Evolutionary conservation across 1,139 yeast species (phyloP).

Genomic region (Wickerhamomyces sp.): DNA sequence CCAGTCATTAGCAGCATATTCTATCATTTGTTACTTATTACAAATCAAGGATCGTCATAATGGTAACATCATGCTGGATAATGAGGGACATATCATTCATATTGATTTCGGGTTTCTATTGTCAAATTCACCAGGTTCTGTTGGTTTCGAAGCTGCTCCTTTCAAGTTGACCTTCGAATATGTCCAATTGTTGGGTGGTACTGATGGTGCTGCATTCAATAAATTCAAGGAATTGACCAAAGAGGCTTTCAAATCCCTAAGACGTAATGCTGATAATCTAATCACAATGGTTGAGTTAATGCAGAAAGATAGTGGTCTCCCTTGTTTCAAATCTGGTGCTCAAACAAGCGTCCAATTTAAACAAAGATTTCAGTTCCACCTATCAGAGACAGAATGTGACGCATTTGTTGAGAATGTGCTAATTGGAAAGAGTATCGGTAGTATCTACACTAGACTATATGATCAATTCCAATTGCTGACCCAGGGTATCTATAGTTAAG

Average conservation of each 20-base stretch:
- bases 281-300: slow-evolving; percentile 83
- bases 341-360: slow-evolving; percentile 72
- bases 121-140: slow-evolving; percentile 93
- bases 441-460: slow-evolving; percentile 83
- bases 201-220: slow-evolving; percentile 52
- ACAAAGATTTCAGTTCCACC: slow-evolving; percentile 75
- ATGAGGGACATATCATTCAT: slow-evolving; percentile 92
- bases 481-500: slow-evolving; percentile 80
- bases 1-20: slow-evolving; percentile 80
- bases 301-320: slow-evolving; percentile 86
- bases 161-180: slow-evolving; percentile 88
- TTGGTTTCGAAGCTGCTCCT: slow-evolving; percentile 96
- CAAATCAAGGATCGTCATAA: slow-evolving; percentile 96
- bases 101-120: slow-evolving; percentile 93
- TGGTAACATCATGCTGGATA: slow-evolving; percentile 91
- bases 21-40: slow-evolving; percentile 78
- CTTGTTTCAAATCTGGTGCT: slow-evolving; percentile 87
- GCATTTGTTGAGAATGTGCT: slow-evolving; percentile 68
- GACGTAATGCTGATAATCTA: slow-evolving; percentile 68
- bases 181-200: slow-evolving; percentile 81
- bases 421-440: slow-evolving; percentile 80
- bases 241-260: slow-evolving; percentile 64
- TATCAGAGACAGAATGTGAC: slow-evolving; percentile 71
- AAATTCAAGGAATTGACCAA: slow-evolving; percentile 61
- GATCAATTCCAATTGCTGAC: slow-evolving; percentile 93